Base-by-base conservation (phyloP, 2,329 filamentous ascomycete genomes). In the Pseudogymnoascus sp. region DNA sequence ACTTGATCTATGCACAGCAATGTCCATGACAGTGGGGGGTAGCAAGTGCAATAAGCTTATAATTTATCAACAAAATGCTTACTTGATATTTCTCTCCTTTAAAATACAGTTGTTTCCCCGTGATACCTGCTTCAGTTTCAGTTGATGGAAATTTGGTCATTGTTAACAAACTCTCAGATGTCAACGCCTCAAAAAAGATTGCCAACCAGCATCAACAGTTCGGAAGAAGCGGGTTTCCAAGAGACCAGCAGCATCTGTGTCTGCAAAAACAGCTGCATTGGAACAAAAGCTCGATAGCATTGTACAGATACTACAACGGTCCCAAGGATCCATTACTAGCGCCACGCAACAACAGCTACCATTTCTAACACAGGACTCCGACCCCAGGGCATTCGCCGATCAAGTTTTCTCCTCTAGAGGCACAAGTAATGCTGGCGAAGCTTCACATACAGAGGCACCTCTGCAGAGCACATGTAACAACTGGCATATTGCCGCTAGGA, bases 231-330 rank as follows among this genome's bases (percentile, higher is more conserved):
- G 58, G 9, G 54, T 35, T 36, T 60, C 40, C 10, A 66, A 60
- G 50, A 61, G 54, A 17, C 39, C 60, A 29, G 62, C 63, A 33
- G 57, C 62, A 15, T 44, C 59, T 58, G 37, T 9, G 17, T 54
- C 47, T 15, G 29, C 26, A n/a, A 66, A 64, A 37, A 65, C 64
- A 15, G 64, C 64, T 47, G 62, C 62, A 17, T 61, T 66, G 5
- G 64, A 66, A 54, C 41, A 64, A 44, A 66, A 65, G 24, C 62
- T 66, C 13, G 63, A 66, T 17, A 62, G 64, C 6, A 29, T 66
- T 17, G 64, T 66, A 17, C 62, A 63, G 60, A 63, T 63, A 61
- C 62, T 63, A 29, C 62, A 63, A 60, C 62, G 40, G 10, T 63
- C 62, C 5, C 62, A 62, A 41, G 33, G 29, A 11, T 15, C 47